phyloP scores from a whole-genome alignment of 345 rosid species.

The Camelina hispida region DNA sequence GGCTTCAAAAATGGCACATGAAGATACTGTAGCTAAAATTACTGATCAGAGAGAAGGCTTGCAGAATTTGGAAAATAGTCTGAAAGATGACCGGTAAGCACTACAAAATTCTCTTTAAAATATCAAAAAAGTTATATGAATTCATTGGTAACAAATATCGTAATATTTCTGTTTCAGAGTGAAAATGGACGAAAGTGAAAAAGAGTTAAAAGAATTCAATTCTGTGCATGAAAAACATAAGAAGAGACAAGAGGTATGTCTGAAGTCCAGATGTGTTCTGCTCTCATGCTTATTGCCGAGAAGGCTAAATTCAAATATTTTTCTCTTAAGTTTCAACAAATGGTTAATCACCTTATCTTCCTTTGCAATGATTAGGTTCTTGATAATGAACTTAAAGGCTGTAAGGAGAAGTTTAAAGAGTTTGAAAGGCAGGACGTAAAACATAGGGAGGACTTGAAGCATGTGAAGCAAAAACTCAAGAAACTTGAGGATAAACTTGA shows the following conservation, averaged over 20 bases:
- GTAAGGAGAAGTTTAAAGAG: conserved; percentile 92
- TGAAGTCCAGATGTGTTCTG: conserved; percentile 26
- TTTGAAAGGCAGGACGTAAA: conserved; percentile 97
- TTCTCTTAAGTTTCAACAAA: conserved; percentile 17
- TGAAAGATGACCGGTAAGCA: conserved; percentile 68
- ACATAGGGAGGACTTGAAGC: conserved; percentile 87
- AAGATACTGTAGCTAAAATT: conserved; percentile 67
- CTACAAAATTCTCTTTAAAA: conserved; percentile 19
- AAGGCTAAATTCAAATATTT: conserved; percentile 3
- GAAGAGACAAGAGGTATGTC: conserved; percentile 84
- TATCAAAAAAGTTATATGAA: conserved; percentile 8
- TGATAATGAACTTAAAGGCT: conserved; percentile 62
- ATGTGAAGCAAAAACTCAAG: conserved; percentile 92
- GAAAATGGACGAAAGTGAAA: conserved; percentile 71
- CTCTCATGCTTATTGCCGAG: conserved; percentile 9
- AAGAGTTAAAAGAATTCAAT: conserved; percentile 76
- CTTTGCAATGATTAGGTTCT: conserved; percentile 64
- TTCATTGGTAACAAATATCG: conserved; percentile 7
- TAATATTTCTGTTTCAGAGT: conserved; percentile 53
- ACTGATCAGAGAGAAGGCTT: conserved; percentile 58
- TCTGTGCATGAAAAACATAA: conserved; percentile 67
- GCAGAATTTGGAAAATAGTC: conserved; percentile 66
- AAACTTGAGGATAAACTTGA: conserved; percentile 86
- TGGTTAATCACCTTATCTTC: conserved; percentile 9
- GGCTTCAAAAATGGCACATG: conserved; percentile 79